A percentile compares a stretch with the other conserved stretches of the same genome.
phyloP scores from a whole-genome alignment of 140 eudicot species.

The Flaveria floridana region DNA sequence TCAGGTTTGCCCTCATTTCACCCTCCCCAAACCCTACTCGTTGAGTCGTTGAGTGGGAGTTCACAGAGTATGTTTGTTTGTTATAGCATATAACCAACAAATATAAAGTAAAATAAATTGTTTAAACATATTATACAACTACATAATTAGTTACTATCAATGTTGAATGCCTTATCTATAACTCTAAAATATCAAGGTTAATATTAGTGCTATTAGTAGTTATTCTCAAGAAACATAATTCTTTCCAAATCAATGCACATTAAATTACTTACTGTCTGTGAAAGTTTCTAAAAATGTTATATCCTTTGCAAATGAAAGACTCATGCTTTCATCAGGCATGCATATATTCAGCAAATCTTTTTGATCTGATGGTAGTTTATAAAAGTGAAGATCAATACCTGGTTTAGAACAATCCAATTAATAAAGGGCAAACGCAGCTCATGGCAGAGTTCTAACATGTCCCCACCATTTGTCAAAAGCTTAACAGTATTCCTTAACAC shows the following conservation, averaged over 20 bases:
- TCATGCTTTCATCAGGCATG: not conserved
- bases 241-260: not conserved
- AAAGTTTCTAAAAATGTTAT: constrained; percentile 1
- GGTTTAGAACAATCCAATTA: constrained; percentile 71
- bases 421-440: constrained; percentile 88
- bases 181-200: not conserved
- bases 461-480: constrained; percentile 80
- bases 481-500: constrained; percentile 65
- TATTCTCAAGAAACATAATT: not conserved
- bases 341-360: constrained; percentile 7
- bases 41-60: too few species aligned
- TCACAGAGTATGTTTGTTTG: too few species aligned
- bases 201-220: not conserved
- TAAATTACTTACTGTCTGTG: not conserved
- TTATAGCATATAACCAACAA: too few species aligned
- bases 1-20: too few species aligned
- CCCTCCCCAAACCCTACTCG: too few species aligned
- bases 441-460: constrained; percentile 83
- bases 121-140: too few species aligned
- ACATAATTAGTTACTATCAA: not conserved
- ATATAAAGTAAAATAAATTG: too few species aligned
- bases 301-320: not conserved
- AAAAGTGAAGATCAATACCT: constrained; percentile 42
- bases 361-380: constrained; percentile 20
- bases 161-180: not conserved